Percentiles rank a stretch among this genome's conserved stretches.
Evolutionary conservation across 306 rosid genomes (phyloP).

Genomic region (Senna siamea): DNA sequence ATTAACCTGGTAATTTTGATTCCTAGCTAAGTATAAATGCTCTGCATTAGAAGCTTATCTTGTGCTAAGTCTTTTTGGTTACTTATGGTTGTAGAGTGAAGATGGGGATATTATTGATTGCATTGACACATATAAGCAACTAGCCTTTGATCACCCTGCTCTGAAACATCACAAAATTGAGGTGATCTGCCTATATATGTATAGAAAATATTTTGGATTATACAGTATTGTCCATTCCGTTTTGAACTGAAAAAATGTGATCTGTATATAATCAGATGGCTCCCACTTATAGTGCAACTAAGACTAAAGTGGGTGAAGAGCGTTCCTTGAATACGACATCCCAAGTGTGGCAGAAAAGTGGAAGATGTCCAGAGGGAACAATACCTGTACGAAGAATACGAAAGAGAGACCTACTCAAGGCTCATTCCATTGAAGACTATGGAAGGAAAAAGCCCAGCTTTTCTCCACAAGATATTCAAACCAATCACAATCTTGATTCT

Average conservation of each 20-base stretch:
- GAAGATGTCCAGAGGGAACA: conserved; percentile 71
- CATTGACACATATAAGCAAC: conserved; percentile 57
- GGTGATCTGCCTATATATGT: conserved; percentile 36
- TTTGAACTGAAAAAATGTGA: neutral
- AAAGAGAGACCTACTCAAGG: conserved; percentile 48
- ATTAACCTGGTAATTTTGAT: no score
- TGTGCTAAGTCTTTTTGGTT: neutral
- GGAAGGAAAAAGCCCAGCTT: conserved; percentile 60
- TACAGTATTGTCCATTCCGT: neutral
- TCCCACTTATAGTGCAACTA: conserved; percentile 46
- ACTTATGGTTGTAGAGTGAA: conserved; percentile 53
- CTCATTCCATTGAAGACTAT: conserved; percentile 51
- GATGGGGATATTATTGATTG: conserved; percentile 73
- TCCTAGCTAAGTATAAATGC: neutral
- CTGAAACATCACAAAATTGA: conserved; percentile 64
- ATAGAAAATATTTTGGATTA: neutral
- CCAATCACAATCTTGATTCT: conserved; percentile 27
- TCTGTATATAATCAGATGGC: conserved; percentile 48
- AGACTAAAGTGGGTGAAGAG: neutral
- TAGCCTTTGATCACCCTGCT: conserved; percentile 72
- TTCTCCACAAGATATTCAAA: conserved; percentile 26
- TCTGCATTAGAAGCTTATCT: neutral
- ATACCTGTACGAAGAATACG: conserved; percentile 65
- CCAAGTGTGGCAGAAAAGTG: conserved; percentile 73
- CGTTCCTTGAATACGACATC: neutral